Conservation (phyloP, 2,329 filamentous ascomycete genomes). For the Pseudogymnoascus sp. region DNA sequence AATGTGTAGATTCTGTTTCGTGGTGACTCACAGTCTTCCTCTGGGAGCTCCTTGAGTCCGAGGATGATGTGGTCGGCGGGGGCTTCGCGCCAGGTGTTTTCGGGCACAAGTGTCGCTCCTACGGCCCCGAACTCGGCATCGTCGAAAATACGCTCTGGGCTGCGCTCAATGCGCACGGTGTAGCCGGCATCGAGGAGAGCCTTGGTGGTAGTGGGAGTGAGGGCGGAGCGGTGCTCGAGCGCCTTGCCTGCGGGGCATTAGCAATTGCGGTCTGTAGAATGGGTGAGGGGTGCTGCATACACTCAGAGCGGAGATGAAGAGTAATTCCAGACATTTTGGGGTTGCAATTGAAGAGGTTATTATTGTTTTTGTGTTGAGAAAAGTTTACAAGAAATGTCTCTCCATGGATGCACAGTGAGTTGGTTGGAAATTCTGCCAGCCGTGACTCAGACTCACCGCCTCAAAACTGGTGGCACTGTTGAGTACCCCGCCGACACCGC, state of each 20-base stretch:
- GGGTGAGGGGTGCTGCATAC: slow-evolving; percentile 23
- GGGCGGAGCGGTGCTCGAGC: slow-evolving; percentile 34
- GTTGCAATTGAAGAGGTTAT: slow-evolving; percentile 12
- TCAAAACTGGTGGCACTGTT: not conserved
- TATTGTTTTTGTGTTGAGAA: slow-evolving; percentile 12
- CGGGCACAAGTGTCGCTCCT: slow-evolving; percentile 57
- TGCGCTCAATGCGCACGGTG: slow-evolving; percentile 58
- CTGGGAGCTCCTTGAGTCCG: slow-evolving; percentile 70
- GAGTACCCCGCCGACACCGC: not conserved
- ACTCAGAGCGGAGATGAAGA: slow-evolving; percentile 34
- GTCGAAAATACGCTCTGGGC: slow-evolving; percentile 57
- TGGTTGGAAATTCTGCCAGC: slow-evolving; percentile 13
- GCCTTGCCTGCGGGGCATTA: slow-evolving; percentile 29
- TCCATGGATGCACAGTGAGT: slow-evolving; percentile 9
- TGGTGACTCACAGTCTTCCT: slow-evolving; percentile 49
- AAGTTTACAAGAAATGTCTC: slow-evolving; percentile 11
- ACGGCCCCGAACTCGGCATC: slow-evolving; percentile 53
- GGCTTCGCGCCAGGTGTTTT: slow-evolving; percentile 59
- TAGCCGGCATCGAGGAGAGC: slow-evolving; percentile 62
- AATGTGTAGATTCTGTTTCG: not conserved
- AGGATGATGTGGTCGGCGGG: slow-evolving; percentile 63
- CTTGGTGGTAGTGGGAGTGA: slow-evolving; percentile 37
- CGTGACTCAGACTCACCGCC: slow-evolving; percentile 13
- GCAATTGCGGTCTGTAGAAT: slow-evolving; percentile 12
- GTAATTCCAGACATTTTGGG: slow-evolving; percentile 26